Conservation (phyloP, 2,329 filamentous ascomycete genomes). For the Fusarium sp. region DNA sequence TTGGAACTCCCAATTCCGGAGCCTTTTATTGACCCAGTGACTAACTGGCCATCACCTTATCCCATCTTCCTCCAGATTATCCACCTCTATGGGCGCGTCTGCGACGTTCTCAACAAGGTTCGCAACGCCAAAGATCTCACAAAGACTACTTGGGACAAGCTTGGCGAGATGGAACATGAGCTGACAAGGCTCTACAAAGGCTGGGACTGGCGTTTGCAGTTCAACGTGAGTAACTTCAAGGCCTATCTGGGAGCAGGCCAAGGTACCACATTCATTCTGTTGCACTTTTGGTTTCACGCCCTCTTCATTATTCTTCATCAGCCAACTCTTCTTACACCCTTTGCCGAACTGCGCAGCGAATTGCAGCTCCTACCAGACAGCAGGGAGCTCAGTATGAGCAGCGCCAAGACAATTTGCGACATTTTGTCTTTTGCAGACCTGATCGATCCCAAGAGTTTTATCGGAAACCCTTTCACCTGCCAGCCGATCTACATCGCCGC, state of each 20-base stretch:
- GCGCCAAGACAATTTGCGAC: constrained; percentile 90
- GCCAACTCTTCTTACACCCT: constrained; percentile 81
- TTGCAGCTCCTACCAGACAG: constrained; percentile 82
- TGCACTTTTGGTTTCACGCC: constrained; percentile 91
- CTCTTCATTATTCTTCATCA: constrained; percentile 86
- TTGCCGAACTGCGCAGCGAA: constrained; percentile 66
- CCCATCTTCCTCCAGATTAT: constrained; percentile 84
- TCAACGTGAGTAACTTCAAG: constrained; percentile 87
- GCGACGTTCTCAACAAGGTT: constrained; percentile 85
- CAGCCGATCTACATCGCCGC: constrained; percentile 93
- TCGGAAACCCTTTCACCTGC: constrained; percentile 88
- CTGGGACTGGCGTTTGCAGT: constrained; percentile 78
- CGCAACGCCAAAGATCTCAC: constrained; percentile 78
- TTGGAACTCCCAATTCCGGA: constrained; percentile 79
- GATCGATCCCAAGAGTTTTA: constrained; percentile 84
- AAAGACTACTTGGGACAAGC: constrained; percentile 73
- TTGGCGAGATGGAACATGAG: constrained; percentile 82
- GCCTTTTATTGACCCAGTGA: constrained; percentile 59
- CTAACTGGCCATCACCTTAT: constrained; percentile 79
- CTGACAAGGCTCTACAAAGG: constrained; percentile 77
- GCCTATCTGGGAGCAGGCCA: constrained; percentile 82
- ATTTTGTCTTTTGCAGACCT: constrained; percentile 87
- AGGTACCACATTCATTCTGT: constrained; percentile 84
- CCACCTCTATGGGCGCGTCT: constrained; percentile 84
- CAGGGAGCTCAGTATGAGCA: constrained; percentile 83